Percentiles rank a stretch among this genome's conserved stretches.
Evolutionary conservation across 352 stramenopile genomes (phyloP).

Genomic region (Globisporangium paroecandrum): DNA sequence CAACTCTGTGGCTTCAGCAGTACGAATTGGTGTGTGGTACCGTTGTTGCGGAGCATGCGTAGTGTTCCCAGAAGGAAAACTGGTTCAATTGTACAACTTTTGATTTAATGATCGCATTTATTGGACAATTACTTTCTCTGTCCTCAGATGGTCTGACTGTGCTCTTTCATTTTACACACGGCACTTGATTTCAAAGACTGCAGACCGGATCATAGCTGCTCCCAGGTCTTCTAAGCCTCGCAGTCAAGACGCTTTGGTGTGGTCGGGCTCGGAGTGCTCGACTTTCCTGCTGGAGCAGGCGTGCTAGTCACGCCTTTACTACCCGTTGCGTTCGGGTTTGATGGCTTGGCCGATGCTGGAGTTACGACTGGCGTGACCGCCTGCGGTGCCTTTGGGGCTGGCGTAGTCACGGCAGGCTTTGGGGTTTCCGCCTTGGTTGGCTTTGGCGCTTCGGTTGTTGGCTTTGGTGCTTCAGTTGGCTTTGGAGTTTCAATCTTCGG

Average conservation of each 20-base stretch:
- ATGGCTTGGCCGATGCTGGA: not conserved
- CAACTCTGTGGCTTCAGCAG: too few relatives aligned
- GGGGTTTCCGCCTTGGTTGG: slow-evolving; percentile 1
- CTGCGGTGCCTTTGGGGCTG: not conserved
- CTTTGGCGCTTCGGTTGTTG: not conserved
- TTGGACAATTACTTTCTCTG: not conserved
- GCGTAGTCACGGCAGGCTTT: not conserved
- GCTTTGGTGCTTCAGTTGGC: not conserved
- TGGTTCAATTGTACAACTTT: too few relatives aligned
- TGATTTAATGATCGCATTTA: too few relatives aligned
- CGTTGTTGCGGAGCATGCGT: too few relatives aligned
- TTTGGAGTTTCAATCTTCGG: not conserved
- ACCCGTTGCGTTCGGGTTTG: not conserved
- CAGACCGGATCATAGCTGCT: not conserved
- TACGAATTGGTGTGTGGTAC: too few relatives aligned
- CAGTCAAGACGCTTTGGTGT: slow-evolving; percentile 1
- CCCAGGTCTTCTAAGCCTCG: not conserved
- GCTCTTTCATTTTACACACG: not conserved
- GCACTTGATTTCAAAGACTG: not conserved
- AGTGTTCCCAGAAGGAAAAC: too few relatives aligned
- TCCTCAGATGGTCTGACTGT: not conserved
- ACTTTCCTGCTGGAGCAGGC: not conserved
- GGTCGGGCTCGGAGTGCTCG: not conserved
- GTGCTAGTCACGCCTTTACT: not conserved
- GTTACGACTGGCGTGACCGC: not conserved